phyloP scores from a whole-genome alignment of 2,329 filamentous ascomycete genomes.

The Fusarium sp. region DNA sequence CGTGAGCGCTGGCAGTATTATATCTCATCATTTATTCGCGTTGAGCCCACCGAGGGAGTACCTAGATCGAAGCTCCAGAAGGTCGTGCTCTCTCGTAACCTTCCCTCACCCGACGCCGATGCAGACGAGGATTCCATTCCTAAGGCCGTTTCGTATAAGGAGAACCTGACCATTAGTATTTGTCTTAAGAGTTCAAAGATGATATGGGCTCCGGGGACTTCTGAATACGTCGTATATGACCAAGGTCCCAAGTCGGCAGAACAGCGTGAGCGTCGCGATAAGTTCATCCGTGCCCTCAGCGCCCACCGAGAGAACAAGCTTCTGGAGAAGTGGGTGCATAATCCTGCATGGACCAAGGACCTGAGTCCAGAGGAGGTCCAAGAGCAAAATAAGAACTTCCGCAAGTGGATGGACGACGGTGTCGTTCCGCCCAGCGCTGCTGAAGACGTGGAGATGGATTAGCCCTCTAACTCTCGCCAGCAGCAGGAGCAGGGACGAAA shows the following conservation, averaged over 20 bases:
- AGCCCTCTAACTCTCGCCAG: conserved; percentile 17
- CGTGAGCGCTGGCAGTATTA: conserved; percentile 94
- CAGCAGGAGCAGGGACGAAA: conserved; percentile 9
- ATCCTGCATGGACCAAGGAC: conserved; percentile 82
- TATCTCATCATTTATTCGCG: conserved; percentile 87
- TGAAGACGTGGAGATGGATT: conserved; percentile 48
- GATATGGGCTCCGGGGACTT: conserved; percentile 75
- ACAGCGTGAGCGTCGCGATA: conserved; percentile 61
- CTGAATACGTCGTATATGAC: conserved; percentile 78
- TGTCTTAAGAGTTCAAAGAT: conserved; percentile 83
- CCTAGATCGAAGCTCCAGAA: conserved; percentile 71
- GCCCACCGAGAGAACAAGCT: conserved; percentile 76
- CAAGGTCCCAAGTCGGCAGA: conserved; percentile 74
- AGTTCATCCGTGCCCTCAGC: conserved; percentile 61
- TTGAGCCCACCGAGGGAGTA: conserved; percentile 87
- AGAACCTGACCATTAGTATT: conserved; percentile 76
- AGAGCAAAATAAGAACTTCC: conserved; percentile 74
- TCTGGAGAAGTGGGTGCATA: conserved; percentile 82
- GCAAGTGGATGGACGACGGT: conserved; percentile 63
- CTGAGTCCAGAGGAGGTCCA: conserved; percentile 80
- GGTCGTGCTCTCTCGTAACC: conserved; percentile 75
- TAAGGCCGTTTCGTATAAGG: conserved; percentile 69
- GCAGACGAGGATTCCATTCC: conserved; percentile 71
- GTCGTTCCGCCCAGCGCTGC: conserved; percentile 48
- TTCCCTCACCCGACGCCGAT: conserved; percentile 69